Conservation (phyloP, 2,329 filamentous ascomycete genomes). For the Colletotrichum costaricense region DNA sequence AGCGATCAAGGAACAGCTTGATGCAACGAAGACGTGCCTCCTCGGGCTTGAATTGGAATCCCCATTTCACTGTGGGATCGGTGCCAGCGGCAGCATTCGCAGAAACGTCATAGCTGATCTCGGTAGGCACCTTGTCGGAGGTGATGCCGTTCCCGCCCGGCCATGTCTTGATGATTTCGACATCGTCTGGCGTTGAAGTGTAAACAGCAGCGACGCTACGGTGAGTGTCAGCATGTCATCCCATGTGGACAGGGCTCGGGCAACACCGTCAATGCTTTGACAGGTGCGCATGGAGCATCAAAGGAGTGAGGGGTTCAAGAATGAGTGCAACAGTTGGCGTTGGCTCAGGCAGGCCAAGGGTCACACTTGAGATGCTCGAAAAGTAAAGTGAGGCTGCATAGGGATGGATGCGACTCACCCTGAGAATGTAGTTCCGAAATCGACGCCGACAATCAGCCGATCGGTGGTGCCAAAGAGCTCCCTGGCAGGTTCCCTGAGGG, state of each 20-base stretch:
- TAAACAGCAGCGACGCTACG: constrained; percentile 77
- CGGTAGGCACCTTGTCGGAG: constrained; percentile 88
- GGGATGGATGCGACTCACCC: constrained; percentile 63
- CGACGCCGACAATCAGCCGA: constrained; percentile 80
- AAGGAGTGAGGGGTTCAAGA: not conserved
- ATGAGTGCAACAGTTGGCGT: not conserved
- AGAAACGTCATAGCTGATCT: constrained; percentile 73
- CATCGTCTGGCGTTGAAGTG: constrained; percentile 80
- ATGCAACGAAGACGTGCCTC: constrained; percentile 82
- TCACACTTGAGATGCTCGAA: not conserved
- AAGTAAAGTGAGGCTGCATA: not conserved
- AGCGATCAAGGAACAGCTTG: constrained; percentile 85
- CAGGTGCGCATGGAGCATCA: not conserved
- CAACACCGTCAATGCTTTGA: not conserved
- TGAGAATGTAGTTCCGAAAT: constrained; percentile 88
- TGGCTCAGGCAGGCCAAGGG: not conserved
- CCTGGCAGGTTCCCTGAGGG: constrained; percentile 65
- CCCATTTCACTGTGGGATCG: constrained; percentile 74
- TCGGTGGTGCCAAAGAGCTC: constrained; percentile 67
- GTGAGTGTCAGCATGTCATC: constrained; percentile 21
- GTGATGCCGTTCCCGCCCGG: constrained; percentile 86
- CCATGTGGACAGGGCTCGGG: not conserved
- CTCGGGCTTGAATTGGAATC: constrained; percentile 84
- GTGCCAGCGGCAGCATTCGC: constrained; percentile 48
- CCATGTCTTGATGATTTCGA: constrained; percentile 88